Base-by-base conservation (phyloP, 306 rosid species). In the Acmispon strigosus region DNA sequence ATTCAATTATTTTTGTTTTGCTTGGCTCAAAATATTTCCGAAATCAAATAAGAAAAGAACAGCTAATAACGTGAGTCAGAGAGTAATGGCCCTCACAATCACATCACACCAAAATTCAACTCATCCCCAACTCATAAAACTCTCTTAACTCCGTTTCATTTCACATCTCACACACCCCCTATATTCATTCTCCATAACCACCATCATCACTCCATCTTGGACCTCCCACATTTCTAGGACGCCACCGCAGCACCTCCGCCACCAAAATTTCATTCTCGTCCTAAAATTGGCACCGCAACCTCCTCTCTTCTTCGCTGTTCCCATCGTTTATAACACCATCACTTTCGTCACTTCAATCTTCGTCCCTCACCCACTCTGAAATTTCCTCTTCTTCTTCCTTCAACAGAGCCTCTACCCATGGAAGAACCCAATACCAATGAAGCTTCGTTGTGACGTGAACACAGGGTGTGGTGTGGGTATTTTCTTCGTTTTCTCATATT, bases 391-490 rank as follows among this genome's bases (percentile, higher is more conserved):
- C 1, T 39, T 19, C 4, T 34, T 49, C 44, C 2, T 22, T n/a
- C n/a, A 36, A 8, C 10, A 36, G 3, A 27, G 19, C 6, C 6
- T 42, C 20, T 58, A 4, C 76, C 76, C 9, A 72, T 72, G 77
- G 56, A 52, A 20, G 48, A 50, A 3, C 50, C 7, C 10, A 49
- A 9, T n/a, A 32, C 1, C 1, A 32, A 6, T 12, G 18, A 19
- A 2, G 0, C 37, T 61, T 4, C 27, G 6, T 43, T 37, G 3
- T 70, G 48, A 70, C 7, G 0, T 61, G 11, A 24, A 52, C 19
- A 3, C 53, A 1, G 70, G 70, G 77, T 73, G 77, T 73, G 70
- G 77, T 73, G 77, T 73, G 77, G 77, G 16, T 61, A 62, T 39
- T 61, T 73, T 15, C 24, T 19, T n/a, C 24, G 2, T 50, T 34